These are phyloP conservation scores for Phytophthora ohioensis DNA, from an alignment of 352 stramenopile species.

Conservation along the genomic window DNA sequence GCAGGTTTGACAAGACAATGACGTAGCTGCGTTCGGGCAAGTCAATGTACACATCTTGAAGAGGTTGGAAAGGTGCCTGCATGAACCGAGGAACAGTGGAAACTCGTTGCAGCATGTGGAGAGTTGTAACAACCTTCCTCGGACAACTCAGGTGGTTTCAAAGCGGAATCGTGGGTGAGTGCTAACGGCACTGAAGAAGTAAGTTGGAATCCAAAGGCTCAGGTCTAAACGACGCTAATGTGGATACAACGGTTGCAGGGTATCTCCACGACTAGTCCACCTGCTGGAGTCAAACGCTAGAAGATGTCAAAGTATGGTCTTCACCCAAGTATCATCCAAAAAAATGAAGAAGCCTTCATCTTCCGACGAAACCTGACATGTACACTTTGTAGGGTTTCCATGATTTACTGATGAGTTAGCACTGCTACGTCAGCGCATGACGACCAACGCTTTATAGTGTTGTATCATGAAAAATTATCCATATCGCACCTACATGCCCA, in stretches of 20 bases:
- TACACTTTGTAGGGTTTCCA: too few species aligned
- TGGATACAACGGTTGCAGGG: neutral
- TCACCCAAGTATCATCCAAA: too few species aligned
- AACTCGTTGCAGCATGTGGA: neutral
- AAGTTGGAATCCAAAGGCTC: neutral
- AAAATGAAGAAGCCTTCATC: too few species aligned
- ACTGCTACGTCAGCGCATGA: too few species aligned
- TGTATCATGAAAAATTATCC: constrained; percentile 1
- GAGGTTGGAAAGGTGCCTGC: neutral
- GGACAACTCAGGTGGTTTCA: neutral
- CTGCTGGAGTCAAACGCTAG: neutral
- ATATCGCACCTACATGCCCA: neutral
- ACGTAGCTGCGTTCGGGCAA: neutral
- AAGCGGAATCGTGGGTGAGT: neutral
- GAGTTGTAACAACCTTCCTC: neutral
- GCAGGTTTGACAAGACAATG: neutral
- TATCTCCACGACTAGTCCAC: neutral
- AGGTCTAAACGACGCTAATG: too few species aligned
- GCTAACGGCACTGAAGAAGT: neutral
- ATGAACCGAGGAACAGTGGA: too few species aligned
- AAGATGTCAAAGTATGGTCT: constrained; percentile 1
- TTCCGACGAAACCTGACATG: too few species aligned
- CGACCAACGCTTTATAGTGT: neutral
- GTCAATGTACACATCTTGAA: neutral
- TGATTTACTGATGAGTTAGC: too few species aligned